phyloP scores from a whole-genome alignment of 257 asterid species.

The Striga asiatica region DNA sequence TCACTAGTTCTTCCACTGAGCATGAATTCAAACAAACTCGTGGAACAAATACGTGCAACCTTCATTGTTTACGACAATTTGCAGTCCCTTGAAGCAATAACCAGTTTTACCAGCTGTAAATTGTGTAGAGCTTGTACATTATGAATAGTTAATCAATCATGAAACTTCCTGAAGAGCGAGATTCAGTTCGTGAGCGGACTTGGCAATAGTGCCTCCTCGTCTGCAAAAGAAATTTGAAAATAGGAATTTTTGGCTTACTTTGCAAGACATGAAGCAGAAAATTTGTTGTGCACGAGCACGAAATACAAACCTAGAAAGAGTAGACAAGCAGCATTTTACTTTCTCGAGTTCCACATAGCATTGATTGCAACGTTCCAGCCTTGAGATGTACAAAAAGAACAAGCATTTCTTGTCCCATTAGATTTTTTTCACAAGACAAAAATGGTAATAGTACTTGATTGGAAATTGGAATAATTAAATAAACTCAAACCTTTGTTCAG shows the following conservation, averaged over 20 bases:
- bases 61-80: conserved; percentile 13
- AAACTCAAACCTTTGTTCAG: conserved; percentile 68
- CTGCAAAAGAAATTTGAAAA: conserved; percentile 32
- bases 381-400: conserved; percentile 22
- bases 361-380: conserved; percentile 89
- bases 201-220: conserved; percentile 88
- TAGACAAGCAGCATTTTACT: conserved; percentile 56
- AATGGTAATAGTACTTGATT: neutral
- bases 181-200: conserved; percentile 76
- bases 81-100: conserved; percentile 12
- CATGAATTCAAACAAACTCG: conserved; percentile 21
- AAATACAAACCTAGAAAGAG: conserved; percentile 76
- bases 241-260: conserved; percentile 2
- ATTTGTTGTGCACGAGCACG: too few species aligned
- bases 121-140: conserved; percentile 13
- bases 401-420: conserved; percentile 16
- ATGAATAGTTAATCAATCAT: conserved; percentile 25
- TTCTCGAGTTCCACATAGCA: conserved; percentile 94
- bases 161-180: conserved; percentile 77
- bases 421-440: conserved; percentile 12
- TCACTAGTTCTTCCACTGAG: conserved; percentile 21
- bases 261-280: conserved; percentile 4
- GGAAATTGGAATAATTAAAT: conserved; percentile 10
- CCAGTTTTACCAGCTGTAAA: conserved; percentile 2
- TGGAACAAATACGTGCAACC: neutral